Evolutionary conservation across 2,329 filamentous ascomycete genomes (phyloP), one percentile per base, ranked within the genome.

Genomic region (Mycosphaerella sp.): DNA sequence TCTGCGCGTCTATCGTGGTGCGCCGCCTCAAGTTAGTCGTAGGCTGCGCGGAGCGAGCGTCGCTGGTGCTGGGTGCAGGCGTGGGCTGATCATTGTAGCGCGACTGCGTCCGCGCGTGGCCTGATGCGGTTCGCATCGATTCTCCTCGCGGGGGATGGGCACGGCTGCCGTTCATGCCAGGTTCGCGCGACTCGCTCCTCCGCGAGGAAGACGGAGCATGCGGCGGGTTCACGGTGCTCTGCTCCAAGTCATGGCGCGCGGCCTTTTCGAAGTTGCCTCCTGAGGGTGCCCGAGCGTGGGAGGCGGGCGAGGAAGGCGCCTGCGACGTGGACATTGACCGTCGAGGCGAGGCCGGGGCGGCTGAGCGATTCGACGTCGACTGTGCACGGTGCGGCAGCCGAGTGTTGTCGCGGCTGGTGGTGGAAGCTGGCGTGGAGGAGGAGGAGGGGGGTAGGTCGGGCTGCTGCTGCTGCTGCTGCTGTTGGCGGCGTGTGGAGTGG

Each of bases 1-100:
- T 89, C 17, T 46, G 41, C 2, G 90, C 89, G 45, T 87, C 87
- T 66, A 98, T 95, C 36, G 87, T 91, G 10, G 91, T 96, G 63
- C 82, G 73, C 60, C 81, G 73, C 49, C 76, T 71, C 10, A 76
- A 70, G 52, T 74, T 73, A 17, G 68, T 59, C 7, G 45, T 16
- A 4, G 30, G 32, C 18, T 30, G 27, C 18, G 27, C 39, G 6
- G 45, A 41, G 9, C 39, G 45, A 12, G 12, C 5, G 36, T 48
- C 45, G 27, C 58, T 53, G 12, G 45, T 49, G 34, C 45, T 54
- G 13, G 64, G 60, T 16, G 60, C 59, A 10, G 66, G 57, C 3
- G 64, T 61, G 2, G 66, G 60, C 47, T 64, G 61, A 21, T 77
- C 73, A 25, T 71, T 70, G 66, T 76, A 75, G 53, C 73, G 71